phyloP scores from a whole-genome alignment of 352 stramenopile species.

The Phytopythium oedochilum region DNA sequence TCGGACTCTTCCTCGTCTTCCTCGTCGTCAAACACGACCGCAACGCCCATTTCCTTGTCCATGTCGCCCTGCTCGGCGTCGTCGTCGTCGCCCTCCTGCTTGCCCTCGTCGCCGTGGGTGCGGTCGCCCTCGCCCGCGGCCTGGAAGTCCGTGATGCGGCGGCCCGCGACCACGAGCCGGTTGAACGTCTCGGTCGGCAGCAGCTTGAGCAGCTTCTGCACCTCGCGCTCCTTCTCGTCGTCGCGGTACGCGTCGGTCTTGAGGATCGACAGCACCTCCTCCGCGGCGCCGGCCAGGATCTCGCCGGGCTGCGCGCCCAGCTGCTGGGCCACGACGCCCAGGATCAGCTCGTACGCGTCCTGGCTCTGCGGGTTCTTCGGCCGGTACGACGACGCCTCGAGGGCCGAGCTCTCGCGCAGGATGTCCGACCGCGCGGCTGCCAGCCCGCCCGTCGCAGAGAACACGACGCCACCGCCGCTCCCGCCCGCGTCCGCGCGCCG shows the following conservation, averaged over 20 bases:
- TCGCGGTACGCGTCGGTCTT: slow-evolving; percentile 90
- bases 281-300: slow-evolving; percentile 86
- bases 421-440: slow-evolving; percentile 48
- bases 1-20: slow-evolving; percentile 95
- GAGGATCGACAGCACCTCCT: slow-evolving; percentile 91
- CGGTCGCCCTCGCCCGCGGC: slow-evolving; percentile 23
- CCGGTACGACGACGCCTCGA: slow-evolving; percentile 81
- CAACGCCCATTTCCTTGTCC: slow-evolving; percentile 98
- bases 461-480: slow-evolving; percentile 39
- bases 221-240: slow-evolving; percentile 77
- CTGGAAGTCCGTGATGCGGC: slow-evolving; percentile 89
- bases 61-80: slow-evolving; percentile 41
- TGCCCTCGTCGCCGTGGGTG: slow-evolving; percentile 10
- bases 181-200: slow-evolving; percentile 69
- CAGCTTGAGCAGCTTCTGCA: slow-evolving; percentile 85
- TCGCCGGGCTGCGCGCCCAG: slow-evolving; percentile 89
- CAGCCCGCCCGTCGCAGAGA: slow-evolving; percentile 45
- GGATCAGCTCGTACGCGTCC: slow-evolving; percentile 88
- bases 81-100: slow-evolving; percentile 25
- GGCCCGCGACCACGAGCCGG: slow-evolving; percentile 79
- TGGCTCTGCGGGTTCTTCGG: slow-evolving; percentile 86
- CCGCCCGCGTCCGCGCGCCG: slow-evolving; percentile 26
- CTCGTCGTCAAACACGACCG: slow-evolving; percentile 97
- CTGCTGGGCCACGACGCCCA: slow-evolving; percentile 67
- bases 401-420: slow-evolving; percentile 60